Evolutionary conservation across 1,284 basidiomycete genomes (phyloP).

Genomic region (Lignosus rhinocerotis): DNA sequence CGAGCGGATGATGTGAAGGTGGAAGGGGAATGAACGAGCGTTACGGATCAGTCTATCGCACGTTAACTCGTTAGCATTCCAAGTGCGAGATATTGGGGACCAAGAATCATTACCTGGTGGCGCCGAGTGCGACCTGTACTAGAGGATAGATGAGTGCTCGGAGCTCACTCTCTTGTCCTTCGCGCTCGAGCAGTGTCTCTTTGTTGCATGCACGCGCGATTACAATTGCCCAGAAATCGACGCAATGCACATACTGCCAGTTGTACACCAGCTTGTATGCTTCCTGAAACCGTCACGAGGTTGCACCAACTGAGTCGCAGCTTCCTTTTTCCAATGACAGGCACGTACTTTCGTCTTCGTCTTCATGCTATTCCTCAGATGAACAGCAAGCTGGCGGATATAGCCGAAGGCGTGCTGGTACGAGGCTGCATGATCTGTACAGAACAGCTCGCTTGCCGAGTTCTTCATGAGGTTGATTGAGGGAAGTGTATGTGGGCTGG

Average conservation of each 20-base stretch:
- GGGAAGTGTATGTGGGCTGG: slow-evolving; percentile 87
- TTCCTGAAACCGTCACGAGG: slow-evolving; percentile 50
- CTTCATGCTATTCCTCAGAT: slow-evolving; percentile 90
- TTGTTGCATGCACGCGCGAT: slow-evolving; percentile 79
- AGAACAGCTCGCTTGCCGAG: slow-evolving; percentile 91
- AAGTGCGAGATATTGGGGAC: not conserved
- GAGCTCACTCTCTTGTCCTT: slow-evolving; percentile 73
- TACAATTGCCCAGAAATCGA: slow-evolving; percentile 97
- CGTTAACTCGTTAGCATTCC: not conserved
- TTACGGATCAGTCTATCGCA: slow-evolving; percentile 76
- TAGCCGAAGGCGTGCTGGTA: slow-evolving; percentile 98
- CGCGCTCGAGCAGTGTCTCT: slow-evolving; percentile 50
- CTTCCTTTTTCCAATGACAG: not conserved
- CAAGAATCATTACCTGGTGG: slow-evolving; percentile 70
- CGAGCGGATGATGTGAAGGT: slow-evolving; percentile 75
- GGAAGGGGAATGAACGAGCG: slow-evolving; percentile 79
- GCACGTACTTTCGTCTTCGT: slow-evolving; percentile 72
- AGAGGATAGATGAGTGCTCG: slow-evolving; percentile 92
- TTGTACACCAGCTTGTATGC: slow-evolving; percentile 94
- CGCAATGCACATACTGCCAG: slow-evolving; percentile 96
- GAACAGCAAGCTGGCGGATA: slow-evolving; percentile 94
- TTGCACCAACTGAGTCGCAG: not conserved
- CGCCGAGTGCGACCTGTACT: slow-evolving; percentile 91
- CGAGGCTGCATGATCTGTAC: slow-evolving; percentile 68
- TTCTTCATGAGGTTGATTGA: slow-evolving; percentile 98